Evolutionary conservation across 2,329 filamentous ascomycete genomes (phyloP).

Genomic region (Colletotrichum musicola): DNA sequence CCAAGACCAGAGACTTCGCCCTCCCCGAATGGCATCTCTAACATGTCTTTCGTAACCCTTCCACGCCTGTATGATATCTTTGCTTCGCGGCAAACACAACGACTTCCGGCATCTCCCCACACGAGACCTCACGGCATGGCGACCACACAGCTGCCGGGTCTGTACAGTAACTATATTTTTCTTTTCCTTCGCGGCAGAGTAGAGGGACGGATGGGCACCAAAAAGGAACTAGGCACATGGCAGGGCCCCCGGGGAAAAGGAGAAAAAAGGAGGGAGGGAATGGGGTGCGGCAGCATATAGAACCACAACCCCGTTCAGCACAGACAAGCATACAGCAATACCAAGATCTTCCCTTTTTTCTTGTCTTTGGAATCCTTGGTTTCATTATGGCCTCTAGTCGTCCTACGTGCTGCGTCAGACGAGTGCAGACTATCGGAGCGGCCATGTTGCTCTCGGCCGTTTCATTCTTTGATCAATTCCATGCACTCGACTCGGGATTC

Average conservation of each 20-base stretch:
- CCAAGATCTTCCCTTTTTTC: constrained; percentile 5
- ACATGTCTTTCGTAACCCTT: neutral
- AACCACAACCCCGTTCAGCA: constrained; percentile 19
- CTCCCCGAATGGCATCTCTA: constrained; percentile 58
- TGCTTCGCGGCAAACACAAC: neutral
- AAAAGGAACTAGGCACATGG: constrained; percentile 18
- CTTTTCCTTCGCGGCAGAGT: constrained; percentile 8
- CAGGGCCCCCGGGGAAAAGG: constrained; percentile 8
- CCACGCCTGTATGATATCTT: neutral
- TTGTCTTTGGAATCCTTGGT: too few relatives aligned
- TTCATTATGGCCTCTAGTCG: too few relatives aligned
- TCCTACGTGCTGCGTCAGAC: too few relatives aligned
- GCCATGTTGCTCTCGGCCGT: too few relatives aligned
- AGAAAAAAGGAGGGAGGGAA: neutral
- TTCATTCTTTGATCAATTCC: too few relatives aligned
- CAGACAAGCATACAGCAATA: constrained; percentile 12
- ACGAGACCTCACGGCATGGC: neutral
- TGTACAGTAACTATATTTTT: constrained; percentile 25
- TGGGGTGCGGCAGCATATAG: constrained; percentile 13
- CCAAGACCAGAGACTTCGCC: constrained; percentile 54
- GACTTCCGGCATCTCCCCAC: neutral
- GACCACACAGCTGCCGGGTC: neutral
- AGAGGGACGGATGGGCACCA: constrained; percentile 17
- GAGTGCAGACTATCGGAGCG: too few relatives aligned
- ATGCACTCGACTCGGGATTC: too few relatives aligned